phyloP scores from a whole-genome alignment of 1,139 yeast species.

The Kodamaea sp. region DNA sequence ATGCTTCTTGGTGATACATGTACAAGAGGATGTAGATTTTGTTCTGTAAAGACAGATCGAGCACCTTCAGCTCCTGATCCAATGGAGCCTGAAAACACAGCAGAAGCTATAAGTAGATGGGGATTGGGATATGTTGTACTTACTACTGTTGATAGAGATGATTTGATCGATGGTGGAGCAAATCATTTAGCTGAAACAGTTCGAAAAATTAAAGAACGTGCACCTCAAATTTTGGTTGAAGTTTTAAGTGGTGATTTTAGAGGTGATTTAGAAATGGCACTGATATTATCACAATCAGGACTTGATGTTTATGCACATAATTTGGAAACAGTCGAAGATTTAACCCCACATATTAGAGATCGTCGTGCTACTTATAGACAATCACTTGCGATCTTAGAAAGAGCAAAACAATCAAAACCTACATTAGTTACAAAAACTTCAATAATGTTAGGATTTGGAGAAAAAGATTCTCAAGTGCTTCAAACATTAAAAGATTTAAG shows the following conservation, averaged over 20 bases:
- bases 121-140: slow-evolving; percentile 96
- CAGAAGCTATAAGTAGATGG: slow-evolving; percentile 97
- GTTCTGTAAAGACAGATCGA: slow-evolving; percentile 92
- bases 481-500: slow-evolving; percentile 76
- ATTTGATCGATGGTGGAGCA: slow-evolving; percentile 89
- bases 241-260: slow-evolving; percentile 93
- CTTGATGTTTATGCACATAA: slow-evolving; percentile 97
- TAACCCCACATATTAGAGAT: slow-evolving; percentile 94
- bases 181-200: slow-evolving; percentile 89
- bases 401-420: slow-evolving; percentile 78
- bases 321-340: slow-evolving; percentile 90
- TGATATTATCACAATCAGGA: slow-evolving; percentile 77
- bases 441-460: slow-evolving; percentile 95
- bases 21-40: slow-evolving; percentile 96
- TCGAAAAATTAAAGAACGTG: slow-evolving; percentile 73
- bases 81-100: slow-evolving; percentile 95
- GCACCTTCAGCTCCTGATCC: slow-evolving; percentile 89
- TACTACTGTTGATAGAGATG: slow-evolving; percentile 98
- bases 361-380: slow-evolving; percentile 95
- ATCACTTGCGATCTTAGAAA: slow-evolving; percentile 68
- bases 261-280: slow-evolving; percentile 82
- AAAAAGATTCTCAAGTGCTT: slow-evolving; percentile 82
- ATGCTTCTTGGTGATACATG: slow-evolving; percentile 99
- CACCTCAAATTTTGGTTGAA: slow-evolving; percentile 90
- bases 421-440: slow-evolving; percentile 87